phyloP scores from a whole-genome alignment of 345 rosid species.

The Syzygium jambos region DNA sequence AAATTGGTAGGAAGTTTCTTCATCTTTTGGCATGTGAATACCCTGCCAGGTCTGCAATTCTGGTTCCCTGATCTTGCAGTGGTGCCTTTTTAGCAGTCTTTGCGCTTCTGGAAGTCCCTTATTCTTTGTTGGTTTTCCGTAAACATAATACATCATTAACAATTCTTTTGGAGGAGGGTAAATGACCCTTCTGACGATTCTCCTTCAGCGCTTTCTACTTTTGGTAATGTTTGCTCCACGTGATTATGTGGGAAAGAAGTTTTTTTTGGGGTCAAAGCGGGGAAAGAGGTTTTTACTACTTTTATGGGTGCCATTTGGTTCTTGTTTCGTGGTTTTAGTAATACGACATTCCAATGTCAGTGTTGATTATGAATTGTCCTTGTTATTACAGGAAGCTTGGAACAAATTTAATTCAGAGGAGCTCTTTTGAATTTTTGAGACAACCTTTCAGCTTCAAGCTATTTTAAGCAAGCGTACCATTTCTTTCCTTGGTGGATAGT shows the following conservation, averaged over 20 bases:
- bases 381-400: slow-evolving; percentile 35
- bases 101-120: neutral
- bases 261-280: neutral
- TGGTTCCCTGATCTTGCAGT: neutral
- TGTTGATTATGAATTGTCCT: neutral
- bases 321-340: neutral
- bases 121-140: neutral
- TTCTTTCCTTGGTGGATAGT: neutral
- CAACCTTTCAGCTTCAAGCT: neutral
- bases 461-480: neutral
- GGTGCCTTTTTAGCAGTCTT: neutral
- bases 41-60: neutral
- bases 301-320: neutral
- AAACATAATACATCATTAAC: neutral
- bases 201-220: neutral
- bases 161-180: neutral
- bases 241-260: neutral
- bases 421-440: slow-evolving; percentile 18
- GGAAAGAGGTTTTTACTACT: neutral
- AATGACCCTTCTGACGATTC: neutral
- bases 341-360: neutral
- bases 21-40: neutral
- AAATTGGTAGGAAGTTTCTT: neutral
- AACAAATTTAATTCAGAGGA: slow-evolving; percentile 44
- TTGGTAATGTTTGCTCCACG: neutral